Conservation (phyloP, 2,329 filamentous ascomycete genomes). For the Diaporthe sp. region DNA sequence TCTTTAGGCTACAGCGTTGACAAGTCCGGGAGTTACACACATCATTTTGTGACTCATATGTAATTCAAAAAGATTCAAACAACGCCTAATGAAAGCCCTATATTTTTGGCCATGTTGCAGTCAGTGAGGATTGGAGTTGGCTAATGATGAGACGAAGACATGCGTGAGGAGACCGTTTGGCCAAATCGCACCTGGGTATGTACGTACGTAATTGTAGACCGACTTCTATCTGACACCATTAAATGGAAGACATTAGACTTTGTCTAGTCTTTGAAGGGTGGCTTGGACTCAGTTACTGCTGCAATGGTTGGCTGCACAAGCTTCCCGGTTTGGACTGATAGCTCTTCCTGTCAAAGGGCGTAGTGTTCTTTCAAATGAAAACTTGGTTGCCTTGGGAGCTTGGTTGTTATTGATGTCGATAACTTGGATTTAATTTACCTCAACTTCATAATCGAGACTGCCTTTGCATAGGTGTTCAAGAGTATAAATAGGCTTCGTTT, state of each 20-base stretch:
- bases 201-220: background rate
- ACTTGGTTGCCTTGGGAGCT: background rate
- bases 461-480: background rate
- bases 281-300: background rate
- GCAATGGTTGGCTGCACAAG: background rate
- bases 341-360: background rate
- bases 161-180: background rate
- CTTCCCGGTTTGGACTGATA: background rate
- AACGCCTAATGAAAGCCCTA: accelerated
- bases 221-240: background rate
- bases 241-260: background rate
- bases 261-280: background rate
- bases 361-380: background rate
- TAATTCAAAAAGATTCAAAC: background rate
- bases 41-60: background rate
- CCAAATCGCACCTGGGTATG: background rate
- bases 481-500: background rate
- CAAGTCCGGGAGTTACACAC: background rate
- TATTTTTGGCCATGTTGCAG: background rate
- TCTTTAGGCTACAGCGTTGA: background rate
- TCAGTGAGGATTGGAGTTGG: background rate
- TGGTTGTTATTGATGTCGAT: background rate
- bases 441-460: background rate
- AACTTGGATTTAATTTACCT: background rate
- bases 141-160: background rate